Evolutionary conservation across 768 basidiomycete species (phyloP), one percentile per base, ranked within the genome.

Genomic region (Mycena venus): DNA sequence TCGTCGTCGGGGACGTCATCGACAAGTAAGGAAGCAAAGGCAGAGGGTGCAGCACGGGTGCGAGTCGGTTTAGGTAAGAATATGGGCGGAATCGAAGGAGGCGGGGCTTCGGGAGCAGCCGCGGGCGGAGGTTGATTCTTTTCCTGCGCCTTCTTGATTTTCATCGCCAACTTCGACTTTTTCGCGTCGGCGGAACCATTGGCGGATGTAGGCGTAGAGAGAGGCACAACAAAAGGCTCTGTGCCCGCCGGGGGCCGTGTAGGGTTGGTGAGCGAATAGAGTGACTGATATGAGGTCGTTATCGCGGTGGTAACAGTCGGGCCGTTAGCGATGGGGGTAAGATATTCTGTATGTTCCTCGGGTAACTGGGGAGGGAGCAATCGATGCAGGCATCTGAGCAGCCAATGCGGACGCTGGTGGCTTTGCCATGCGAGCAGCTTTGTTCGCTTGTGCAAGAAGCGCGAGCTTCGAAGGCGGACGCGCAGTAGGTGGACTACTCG

Each of bases 271-370:
- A 95, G 85, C 76, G 90, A 92, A 79, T 89, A 89, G 32, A 95
- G 85, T 9, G 92, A 90, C 72, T 95, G 94, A 74, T 94, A 95
- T 0, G 92, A 91, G 2, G 94, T 95, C 0, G 94, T 95, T 78
- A 95, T 95, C 2, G 94, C 94, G 19, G 94, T 95, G 0, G 94
- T 95, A 15, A 91, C 94, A n/a, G 93, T 91, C 4, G 93, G 84
- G 0, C 94, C 94, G 78, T 95, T 95, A n/a, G 93, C 93, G 55
- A 93, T 94, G 2, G 95, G 94, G 19, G 90, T 93, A 14, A 95
- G 83, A 79, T 92, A 94, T 79, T 95, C 91, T 8, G 94, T 95
- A 61, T 83, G 90, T 58, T 88, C 75, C 56, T 82, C 84, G n/a
- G 87, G 88, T 67, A 90, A 82, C 10, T 83, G 81, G 58, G 79